These are phyloP conservation scores for Ceratocystis colombiana DNA, from an alignment of 2,329 filamentous ascomycete genomes.

Conservation along the genomic window DNA sequence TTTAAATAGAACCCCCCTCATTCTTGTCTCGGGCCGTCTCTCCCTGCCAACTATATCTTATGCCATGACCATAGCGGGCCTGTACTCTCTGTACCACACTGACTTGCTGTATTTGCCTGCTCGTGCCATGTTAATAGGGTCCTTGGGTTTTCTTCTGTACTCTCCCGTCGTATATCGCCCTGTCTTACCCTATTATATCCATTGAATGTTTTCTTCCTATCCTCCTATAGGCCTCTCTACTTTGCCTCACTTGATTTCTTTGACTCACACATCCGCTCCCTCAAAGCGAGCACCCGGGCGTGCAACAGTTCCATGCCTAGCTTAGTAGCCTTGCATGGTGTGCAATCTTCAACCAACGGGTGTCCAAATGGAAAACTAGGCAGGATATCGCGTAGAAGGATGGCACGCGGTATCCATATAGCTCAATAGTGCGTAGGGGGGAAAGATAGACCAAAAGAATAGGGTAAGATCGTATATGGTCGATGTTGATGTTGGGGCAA, in stretches of 20 bases:
- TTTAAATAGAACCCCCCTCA: not conserved
- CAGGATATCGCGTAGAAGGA: not conserved
- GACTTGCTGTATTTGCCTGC: not conserved
- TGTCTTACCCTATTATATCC: not conserved
- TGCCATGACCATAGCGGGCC: not conserved
- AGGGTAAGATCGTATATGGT: not conserved
- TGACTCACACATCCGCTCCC: not conserved
- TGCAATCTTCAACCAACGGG: not conserved
- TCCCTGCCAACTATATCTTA: not conserved
- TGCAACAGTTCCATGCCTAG: not conserved
- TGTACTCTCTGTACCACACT: not conserved
- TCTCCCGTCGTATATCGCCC: not conserved
- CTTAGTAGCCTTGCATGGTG: not conserved
- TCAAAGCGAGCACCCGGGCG: not conserved
- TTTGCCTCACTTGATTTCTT: too few relatives aligned
- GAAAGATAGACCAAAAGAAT: not conserved
- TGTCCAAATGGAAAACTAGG: not conserved
- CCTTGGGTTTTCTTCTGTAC: not conserved
- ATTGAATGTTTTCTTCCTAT: not conserved
- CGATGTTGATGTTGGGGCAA: not conserved
- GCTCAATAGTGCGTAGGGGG: not conserved
- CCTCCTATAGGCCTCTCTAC: not conserved
- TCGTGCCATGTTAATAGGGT: not conserved
- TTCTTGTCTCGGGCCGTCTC: not conserved
- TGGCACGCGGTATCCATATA: not conserved